Conservation (phyloP, 2,329 filamentous ascomycete species). For the Hysterium pulicare region DNA sequence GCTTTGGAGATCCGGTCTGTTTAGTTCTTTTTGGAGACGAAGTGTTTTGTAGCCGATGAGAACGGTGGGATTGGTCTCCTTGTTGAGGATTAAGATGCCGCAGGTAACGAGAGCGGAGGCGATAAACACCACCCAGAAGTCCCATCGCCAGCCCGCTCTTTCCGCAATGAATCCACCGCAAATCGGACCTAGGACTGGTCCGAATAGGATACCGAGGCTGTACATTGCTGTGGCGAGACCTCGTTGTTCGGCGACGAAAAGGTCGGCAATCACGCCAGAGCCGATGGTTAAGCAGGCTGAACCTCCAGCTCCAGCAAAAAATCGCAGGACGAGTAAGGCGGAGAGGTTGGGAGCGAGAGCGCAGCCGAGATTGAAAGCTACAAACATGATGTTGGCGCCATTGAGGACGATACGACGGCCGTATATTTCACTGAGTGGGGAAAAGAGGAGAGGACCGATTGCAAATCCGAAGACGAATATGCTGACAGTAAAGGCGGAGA, state of each 20-base stretch:
- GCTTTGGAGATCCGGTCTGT: slow-evolving; percentile 47
- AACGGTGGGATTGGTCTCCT: slow-evolving; percentile 48
- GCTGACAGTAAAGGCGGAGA: slow-evolving; percentile 31
- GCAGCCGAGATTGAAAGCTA: slow-evolving; percentile 48
- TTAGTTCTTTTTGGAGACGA: slow-evolving; percentile 42
- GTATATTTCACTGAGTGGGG: slow-evolving; percentile 35
- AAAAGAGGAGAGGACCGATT: slow-evolving; percentile 29
- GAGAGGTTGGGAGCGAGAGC: slow-evolving; percentile 32
- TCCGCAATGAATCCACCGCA: slow-evolving; percentile 35
- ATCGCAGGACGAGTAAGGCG: slow-evolving; percentile 34
- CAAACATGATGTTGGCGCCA: slow-evolving; percentile 47
- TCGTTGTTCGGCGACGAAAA: slow-evolving; percentile 30
- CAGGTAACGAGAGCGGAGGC: slow-evolving; percentile 19
- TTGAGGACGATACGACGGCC: slow-evolving; percentile 31
- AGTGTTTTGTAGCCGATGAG: slow-evolving; percentile 58
- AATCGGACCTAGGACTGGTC: slow-evolving; percentile 32
- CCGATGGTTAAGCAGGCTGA: slow-evolving; percentile 35
- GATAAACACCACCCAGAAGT: slow-evolving; percentile 35
- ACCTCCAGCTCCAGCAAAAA: slow-evolving; percentile 29
- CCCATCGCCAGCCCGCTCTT: slow-evolving; percentile 33
- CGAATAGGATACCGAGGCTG: slow-evolving; percentile 28
- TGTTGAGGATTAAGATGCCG: slow-evolving; percentile 37
- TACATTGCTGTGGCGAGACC: slow-evolving; percentile 32
- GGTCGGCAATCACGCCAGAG: slow-evolving; percentile 32
- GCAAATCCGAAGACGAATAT: slow-evolving; percentile 36